Evolutionary conservation across 2,329 filamentous ascomycete species (phyloP).

Genomic region (Colletotrichum cordylinicola): DNA sequence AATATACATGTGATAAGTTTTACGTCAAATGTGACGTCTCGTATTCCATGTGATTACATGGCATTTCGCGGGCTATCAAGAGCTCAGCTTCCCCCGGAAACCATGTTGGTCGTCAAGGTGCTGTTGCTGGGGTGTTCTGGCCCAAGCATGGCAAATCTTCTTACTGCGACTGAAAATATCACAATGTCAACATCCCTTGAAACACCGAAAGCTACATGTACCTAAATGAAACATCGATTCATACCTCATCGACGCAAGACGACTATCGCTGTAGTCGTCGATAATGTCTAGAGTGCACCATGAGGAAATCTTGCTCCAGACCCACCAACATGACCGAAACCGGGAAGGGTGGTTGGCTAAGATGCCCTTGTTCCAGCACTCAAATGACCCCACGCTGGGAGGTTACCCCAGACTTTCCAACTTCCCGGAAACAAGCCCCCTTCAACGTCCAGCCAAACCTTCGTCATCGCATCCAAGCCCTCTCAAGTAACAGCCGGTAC

Average conservation of each 20-base stretch:
- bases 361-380: neutral
- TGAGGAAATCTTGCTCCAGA: neutral
- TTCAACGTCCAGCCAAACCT: neutral
- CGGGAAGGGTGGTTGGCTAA: neutral
- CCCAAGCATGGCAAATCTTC: neutral
- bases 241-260: neutral
- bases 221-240: neutral
- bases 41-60: too few relatives aligned
- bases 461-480: neutral
- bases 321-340: neutral
- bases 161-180: neutral
- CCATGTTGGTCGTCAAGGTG: too few relatives aligned
- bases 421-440: neutral
- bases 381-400: neutral
- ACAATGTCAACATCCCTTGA: neutral
- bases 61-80: too few relatives aligned
- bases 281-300: neutral
- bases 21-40: neutral
- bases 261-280: accelerated
- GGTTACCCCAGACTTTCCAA: neutral
- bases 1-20: neutral
- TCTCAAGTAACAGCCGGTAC: neutral
- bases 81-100: neutral
- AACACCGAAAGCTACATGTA: neutral
- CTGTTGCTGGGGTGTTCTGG: neutral